Base-by-base conservation (phyloP, 805 yeast genomes). In the Cyberlindnera sargentensis region DNA sequence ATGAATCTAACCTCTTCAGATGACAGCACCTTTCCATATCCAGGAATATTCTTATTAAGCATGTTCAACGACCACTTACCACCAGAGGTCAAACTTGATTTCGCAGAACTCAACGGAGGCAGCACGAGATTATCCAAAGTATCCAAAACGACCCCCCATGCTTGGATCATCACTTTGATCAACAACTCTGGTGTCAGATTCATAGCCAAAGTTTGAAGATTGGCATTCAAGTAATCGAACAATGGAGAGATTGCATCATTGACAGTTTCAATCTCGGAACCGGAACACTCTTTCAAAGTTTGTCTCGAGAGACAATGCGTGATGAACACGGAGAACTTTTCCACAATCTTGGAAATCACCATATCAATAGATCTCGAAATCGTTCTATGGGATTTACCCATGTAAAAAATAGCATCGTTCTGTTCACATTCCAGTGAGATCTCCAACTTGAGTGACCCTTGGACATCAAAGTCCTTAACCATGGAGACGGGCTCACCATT, bases 361-460 rank as follows among this genome's bases (percentile, higher is more conserved):
- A 85, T 74, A 42, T 84, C 84, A 58, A 80, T 78, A 1, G 81
- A 71, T 47, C 89, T 72, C 30, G 71, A 64, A 28, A 91, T 65
- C 2, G 80, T 72, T 49, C 91, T 67, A 52, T 82, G 76, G 0
- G 91, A 81, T 49, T 82, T 74, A 1, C 95, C 95, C 62, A 91
- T 72, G 37, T 81, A 83, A 55, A 84, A 91, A 7, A 86, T 64
- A 1, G 95, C 88, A 62, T 90, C 95, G 34, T 76, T 76, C 38
- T 80, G 73, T 53, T 90, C 96, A 41, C 78, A 75, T 56, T 90
- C 97, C 51, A 86, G 77, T 1, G 87, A 80, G 3, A 90, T 68
- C 53, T 80, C 80, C 3, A 89, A 63, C 38, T 75, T 60, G 3
- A 93, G 55, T 34, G 77, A 69, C 0, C 97, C 96, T 47, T 79